phyloP scores from a whole-genome alignment of 257 asterid genomes.

The Solanum tarapatanum region DNA sequence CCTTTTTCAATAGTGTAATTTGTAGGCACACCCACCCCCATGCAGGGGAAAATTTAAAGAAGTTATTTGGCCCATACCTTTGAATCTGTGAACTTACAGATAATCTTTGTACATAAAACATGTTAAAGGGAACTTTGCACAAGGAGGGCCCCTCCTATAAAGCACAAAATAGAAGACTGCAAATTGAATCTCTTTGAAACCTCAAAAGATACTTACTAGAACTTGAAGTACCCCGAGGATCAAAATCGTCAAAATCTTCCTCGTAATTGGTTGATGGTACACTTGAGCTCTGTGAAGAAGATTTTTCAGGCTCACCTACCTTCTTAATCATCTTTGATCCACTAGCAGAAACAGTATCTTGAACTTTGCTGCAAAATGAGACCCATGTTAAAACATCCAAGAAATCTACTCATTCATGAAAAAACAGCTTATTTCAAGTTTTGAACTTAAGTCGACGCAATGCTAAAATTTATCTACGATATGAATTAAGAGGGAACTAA shows the following conservation, averaged over 20 bases:
- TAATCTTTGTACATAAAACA: background rate
- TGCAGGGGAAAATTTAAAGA: background rate
- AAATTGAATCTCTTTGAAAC: background rate
- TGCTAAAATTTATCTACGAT: background rate
- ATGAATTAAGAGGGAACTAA: background rate
- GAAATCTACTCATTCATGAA: background rate
- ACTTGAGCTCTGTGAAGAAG: conserved; percentile 35
- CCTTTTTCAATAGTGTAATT: background rate
- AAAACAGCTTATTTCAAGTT: background rate
- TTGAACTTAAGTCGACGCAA: background rate
- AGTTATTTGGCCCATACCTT: background rate
- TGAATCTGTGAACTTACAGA: background rate
- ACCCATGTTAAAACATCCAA: background rate
- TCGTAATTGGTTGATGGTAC: conserved; percentile 35
- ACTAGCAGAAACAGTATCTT: conserved; percentile 25
- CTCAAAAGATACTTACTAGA: conserved; percentile 49
- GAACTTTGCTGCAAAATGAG: conserved; percentile 38
- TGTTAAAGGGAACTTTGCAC: background rate
- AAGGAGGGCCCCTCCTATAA: background rate
- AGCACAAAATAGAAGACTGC: background rate
- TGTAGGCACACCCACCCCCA: background rate
- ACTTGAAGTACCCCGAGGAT: conserved; percentile 78
- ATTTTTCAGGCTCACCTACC: conserved; percentile 25
- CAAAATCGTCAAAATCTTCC: conserved; percentile 83
- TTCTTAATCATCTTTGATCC: conserved; percentile 28